Evolutionary conservation across 768 basidiomycete genomes (phyloP).

Genomic region (Lentinula aciculospora): DNA sequence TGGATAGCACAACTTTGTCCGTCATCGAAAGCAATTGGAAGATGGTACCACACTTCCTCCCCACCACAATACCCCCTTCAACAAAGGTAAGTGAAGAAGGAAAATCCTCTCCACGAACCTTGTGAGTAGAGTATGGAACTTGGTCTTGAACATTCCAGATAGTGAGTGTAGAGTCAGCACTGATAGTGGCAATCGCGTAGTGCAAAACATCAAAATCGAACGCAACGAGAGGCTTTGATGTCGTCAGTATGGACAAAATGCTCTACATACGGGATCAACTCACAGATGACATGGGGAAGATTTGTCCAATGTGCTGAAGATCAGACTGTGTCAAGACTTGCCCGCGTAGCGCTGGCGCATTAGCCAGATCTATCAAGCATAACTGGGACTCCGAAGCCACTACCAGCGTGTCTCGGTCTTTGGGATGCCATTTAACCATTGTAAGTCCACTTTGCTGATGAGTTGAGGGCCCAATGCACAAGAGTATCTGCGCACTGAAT

Average conservation of each 20-base stretch:
- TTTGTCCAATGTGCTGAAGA: constrained; percentile 60
- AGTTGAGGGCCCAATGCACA: constrained; percentile 62
- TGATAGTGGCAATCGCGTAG: constrained; percentile 74
- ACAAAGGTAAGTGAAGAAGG: constrained; percentile 85
- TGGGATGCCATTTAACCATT: constrained; percentile 87
- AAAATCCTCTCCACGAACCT: constrained; percentile 71
- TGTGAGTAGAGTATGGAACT: constrained; percentile 68
- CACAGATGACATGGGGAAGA: constrained; percentile 68
- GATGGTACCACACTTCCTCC: constrained; percentile 78
- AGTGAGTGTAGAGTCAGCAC: constrained; percentile 75
- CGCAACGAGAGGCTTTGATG: constrained; percentile 65
- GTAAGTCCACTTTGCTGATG: constrained; percentile 57
- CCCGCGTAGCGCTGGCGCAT: constrained; percentile 52
- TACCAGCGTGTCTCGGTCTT: constrained; percentile 72
- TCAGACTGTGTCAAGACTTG: constrained; percentile 67
- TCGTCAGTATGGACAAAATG: not conserved
- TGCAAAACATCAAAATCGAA: constrained; percentile 83
- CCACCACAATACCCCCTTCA: constrained; percentile 80
- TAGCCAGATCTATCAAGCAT: constrained; percentile 70
- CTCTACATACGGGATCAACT: constrained; percentile 19
- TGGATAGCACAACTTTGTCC: constrained; percentile 68
- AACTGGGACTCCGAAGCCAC: constrained; percentile 77
- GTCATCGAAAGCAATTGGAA: constrained; percentile 80
- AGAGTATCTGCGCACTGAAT: constrained; percentile 56
- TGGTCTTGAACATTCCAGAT: constrained; percentile 81